phyloP scores from a whole-genome alignment of 805 yeast genomes.

The Trichomonascus vanleenenianus region DNA sequence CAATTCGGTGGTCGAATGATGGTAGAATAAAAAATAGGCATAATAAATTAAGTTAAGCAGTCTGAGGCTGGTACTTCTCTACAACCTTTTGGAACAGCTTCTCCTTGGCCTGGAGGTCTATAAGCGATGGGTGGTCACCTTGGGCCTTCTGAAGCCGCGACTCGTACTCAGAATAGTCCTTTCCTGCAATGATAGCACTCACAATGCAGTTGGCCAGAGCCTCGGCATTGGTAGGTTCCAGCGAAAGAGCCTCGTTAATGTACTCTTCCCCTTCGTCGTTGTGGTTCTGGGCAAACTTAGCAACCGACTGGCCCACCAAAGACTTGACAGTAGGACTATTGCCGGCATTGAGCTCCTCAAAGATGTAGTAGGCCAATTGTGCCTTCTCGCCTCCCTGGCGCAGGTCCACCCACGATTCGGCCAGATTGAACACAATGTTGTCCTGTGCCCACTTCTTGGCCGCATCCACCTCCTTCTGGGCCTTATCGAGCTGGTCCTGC shows the following conservation, averaged over 20 bases:
- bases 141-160: constrained; percentile 38
- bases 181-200: constrained; percentile 49
- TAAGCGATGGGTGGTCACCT: constrained; percentile 49
- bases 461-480: constrained; percentile 36
- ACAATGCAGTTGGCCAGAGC: constrained; percentile 58
- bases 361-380: constrained; percentile 36
- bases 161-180: constrained; percentile 35
- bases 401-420: constrained; percentile 65
- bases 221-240: constrained; percentile 31
- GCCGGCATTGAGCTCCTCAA: constrained; percentile 66
- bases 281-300: constrained; percentile 73
- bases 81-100: constrained; percentile 59
- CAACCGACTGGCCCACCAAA: constrained; percentile 56
- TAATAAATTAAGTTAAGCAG: background rate
- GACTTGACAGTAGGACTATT: constrained; percentile 40
- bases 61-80: constrained; percentile 20
- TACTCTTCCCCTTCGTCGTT: constrained; percentile 73
- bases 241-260: constrained; percentile 34
- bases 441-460: constrained; percentile 54
- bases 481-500: constrained; percentile 38
- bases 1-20: too few species aligned
- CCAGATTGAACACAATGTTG: constrained; percentile 65
- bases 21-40: too few species aligned
- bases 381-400: constrained; percentile 32
- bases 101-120: constrained; percentile 54